These are phyloP conservation scores for Wickerhamomyces silvicola DNA, from an alignment of 805 yeast species.

Conservation along the genomic window DNA sequence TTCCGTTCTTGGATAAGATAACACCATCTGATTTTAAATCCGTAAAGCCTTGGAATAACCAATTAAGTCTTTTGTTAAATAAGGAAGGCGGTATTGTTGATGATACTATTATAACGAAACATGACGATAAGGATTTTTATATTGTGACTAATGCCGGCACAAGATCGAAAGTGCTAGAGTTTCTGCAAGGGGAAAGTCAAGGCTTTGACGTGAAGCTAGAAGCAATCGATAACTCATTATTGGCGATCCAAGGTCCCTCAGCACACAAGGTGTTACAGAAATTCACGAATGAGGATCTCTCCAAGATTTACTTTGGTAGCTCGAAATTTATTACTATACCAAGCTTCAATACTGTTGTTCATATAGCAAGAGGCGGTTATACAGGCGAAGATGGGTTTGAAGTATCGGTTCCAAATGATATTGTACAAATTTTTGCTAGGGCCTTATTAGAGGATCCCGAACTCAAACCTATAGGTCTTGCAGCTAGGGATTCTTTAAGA, in stretches of 20 bases:
- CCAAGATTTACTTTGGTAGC: constrained; percentile 68
- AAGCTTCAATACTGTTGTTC: constrained; percentile 40
- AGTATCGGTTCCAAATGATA: constrained; percentile 61
- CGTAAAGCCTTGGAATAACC: constrained; percentile 53
- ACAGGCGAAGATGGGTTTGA: constrained; percentile 99
- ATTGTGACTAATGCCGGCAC: constrained; percentile 97
- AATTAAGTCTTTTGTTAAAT: constrained; percentile 71
- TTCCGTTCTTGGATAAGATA: constrained; percentile 62
- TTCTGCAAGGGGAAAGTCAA: constrained; percentile 47
- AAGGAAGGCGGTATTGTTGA: constrained; percentile 84
- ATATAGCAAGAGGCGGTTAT: constrained; percentile 92
- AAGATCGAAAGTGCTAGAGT: constrained; percentile 69
- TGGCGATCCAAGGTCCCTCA: constrained; percentile 92
- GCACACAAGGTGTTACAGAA: constrained; percentile 64
- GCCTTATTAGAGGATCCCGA: constrained; percentile 45
- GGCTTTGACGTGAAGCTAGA: constrained; percentile 29
- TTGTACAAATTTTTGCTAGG: constrained; percentile 56
- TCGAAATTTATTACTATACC: constrained; percentile 25
- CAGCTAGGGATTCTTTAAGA: constrained; percentile 95
- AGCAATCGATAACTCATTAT: constrained; percentile 62
- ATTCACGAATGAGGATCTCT: constrained; percentile 53
- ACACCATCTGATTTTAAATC: constrained; percentile 82
- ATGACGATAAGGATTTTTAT: constrained; percentile 55
- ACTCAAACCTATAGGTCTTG: constrained; percentile 87
- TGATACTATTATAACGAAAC: constrained; percentile 86